Evolutionary conservation across 2,329 filamentous ascomycete species (phyloP), one percentile per base, ranked within the genome.

Genomic region (Zasmidium angulare): DNA sequence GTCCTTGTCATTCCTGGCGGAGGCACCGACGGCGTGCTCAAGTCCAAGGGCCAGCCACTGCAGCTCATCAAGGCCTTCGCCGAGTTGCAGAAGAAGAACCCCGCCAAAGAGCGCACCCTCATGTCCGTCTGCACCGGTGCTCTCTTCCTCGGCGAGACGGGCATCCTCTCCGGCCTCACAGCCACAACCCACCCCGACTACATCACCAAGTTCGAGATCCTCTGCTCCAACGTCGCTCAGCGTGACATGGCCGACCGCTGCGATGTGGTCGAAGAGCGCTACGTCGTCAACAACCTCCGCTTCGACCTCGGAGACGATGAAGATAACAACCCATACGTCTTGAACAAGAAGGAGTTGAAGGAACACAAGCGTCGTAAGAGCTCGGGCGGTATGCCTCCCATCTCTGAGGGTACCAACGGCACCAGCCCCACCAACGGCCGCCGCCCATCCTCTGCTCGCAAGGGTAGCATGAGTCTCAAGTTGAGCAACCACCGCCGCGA

Each of bases 271-370:
- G 90, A 95, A 71, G 88, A 90, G 71, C 84, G 90, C 71, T 96
- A 95, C 73, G 90, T 96, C 20, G 91, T 96, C 74, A 96, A 96
- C 82, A 95, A 96, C 77, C 87, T 92, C 60, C 89, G 91, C 68
- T 96, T 93, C 75, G 90, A 95, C 69, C 81, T 95, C 47, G 83
- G 82, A 67, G 88, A 89, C 61, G 86, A 93, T 71, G 86, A 89
- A 71, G 89, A 93, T 63, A 88, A 92, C 76, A 93, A 91, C 76
- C 89, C 89, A 29, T 93, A 93, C 77, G 87, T 95, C 74, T 84
- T 89, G 69, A 86, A 84, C 79, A 90, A 89, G 82, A 85, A 86
- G 59, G 67, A 72, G 65, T 66, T 69, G 62, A 71, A 71, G 64
- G 87, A 89, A 66, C 67, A 71, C 58, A 80, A 82, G 64, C 72